phyloP scores from a whole-genome alignment of 371 early-diverging fungal genomes.

The Lichtheimia ornata region DNA sequence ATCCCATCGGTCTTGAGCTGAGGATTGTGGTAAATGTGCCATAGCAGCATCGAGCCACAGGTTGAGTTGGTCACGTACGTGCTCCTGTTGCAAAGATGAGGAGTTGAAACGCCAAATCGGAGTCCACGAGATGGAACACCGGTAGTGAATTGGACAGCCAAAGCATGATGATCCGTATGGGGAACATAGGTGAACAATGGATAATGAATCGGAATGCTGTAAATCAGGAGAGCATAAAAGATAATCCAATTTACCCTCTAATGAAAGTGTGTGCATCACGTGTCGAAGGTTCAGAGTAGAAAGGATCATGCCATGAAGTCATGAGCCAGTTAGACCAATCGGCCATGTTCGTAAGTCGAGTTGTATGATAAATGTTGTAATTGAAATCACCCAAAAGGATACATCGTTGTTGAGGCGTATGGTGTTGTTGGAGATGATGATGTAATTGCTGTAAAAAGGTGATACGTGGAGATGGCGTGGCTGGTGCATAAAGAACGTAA shows the following conservation, averaged over 20 bases:
- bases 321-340: too few species aligned
- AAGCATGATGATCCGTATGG: slow-evolving; percentile 3
- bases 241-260: slow-evolving; percentile 3
- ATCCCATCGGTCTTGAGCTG: slow-evolving; percentile 4
- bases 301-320: slow-evolving; percentile 11
- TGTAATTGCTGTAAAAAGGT: too few species aligned
- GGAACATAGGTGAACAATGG: slow-evolving; percentile 8
- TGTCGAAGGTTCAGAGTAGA: neutral
- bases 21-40: too few species aligned
- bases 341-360: too few species aligned
- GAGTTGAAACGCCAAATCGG: slow-evolving; percentile 9
- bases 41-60: neutral
- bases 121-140: neutral
- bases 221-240: neutral
- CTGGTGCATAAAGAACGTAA: too few species aligned
- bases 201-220: neutral
- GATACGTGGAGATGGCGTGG: too few species aligned
- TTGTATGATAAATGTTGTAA: too few species aligned
- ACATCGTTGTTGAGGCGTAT: too few species aligned
- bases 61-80: neutral
- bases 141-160: neutral
- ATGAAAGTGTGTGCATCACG: neutral
- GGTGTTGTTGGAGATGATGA: too few species aligned
- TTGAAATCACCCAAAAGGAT: too few species aligned
- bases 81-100: neutral